Base-by-base conservation (phyloP, 768 basidiomycete genomes). In the Symmetrospora coprosmae region DNA sequence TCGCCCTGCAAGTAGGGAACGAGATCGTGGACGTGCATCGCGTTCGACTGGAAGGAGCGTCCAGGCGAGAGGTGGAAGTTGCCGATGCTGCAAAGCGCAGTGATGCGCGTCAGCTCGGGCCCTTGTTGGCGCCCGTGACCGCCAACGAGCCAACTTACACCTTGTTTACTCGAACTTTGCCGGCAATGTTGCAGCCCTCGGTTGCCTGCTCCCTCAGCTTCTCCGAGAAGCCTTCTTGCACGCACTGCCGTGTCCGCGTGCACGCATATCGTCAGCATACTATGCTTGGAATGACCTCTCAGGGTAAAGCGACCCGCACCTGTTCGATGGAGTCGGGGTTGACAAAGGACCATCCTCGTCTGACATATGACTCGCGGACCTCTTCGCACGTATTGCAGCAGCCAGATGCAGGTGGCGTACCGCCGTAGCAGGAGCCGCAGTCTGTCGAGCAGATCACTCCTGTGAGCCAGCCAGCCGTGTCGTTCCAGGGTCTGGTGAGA, bases 341-440 rank as follows among this genome's bases (percentile, higher is more conserved):
- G 63, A 78, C 75, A 72, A 97, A 99, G 72, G 86, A 90, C 94
- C 94, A 99, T 21, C 92, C 94, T 66, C 85, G 82, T 71, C 84
- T 80, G 28, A 87, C 78, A 74, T 99, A 99, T 30, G 88, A 78
- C 72, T 83, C 79, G 40, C 94, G 80, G 25, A 99, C 94, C 0
- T 89, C 85, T 70, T 99, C 94, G 72, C 94, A 99, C 41, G 82
- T 83, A 71, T 99, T 87, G 74, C 94, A 99, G 73, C 94, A 99
- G 4, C 89, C 90, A 70, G 73, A 73, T 43, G 76, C 77, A 2
- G 70, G 72, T 2, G 88, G 84, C 51, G 78, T 80, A 25, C 80
- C 94, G 60, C 94, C 94, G 66, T 86, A 99, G 74, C 94, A 99
- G 4, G 89, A 92, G 3, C 94, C 94, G 74, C 92, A 97, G 71